Base-by-base conservation (phyloP, 2,329 filamentous ascomycete species). In the Aspergillus carbonarius region DNA sequence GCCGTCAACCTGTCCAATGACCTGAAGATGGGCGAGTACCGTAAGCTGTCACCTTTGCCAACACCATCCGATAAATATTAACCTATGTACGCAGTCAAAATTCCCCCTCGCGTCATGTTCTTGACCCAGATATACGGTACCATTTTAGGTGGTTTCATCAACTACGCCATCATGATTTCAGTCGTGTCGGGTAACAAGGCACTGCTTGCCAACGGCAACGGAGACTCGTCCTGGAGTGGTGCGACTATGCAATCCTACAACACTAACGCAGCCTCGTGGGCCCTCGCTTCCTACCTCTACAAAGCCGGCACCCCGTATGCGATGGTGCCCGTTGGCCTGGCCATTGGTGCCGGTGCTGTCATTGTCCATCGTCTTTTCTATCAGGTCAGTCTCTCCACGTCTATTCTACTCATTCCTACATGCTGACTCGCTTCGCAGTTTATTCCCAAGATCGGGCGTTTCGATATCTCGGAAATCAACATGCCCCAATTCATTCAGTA, bases 71-170 rank as follows among this genome's bases (percentile, higher is more conserved):
- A 10, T 9, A 32, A 9, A 25, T 5, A 25, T 15, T 35, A 9
- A 51, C 37, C 35, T n/a, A 53, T 8, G 10, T n/a, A 30, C 9
- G 25, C n/a, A 44, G 80, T 82, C 64, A 86, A 86, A 62, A 81
- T 85, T 5, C 81, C 82, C 1, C 82, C 81, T 2, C 78, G 81
- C 0, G 68, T 78, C 51, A 85, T 85, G 82, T 85, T 85, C 62
- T 63, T 79, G 5, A 85, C 82, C 0, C 83, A 85, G 34, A 74
- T 85, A 4, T 85, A 82, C 61, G 83, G 82, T 15, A 85, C 82
- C 0, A 64, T 85, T 1, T 71, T 85, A 0, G 83, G 83, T 7
- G 82, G 77, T 0, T 81, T 80, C 52, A 66, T 85, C 65, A 83
- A 83, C 72, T 85, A 84, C 57, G 81, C 76, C 10, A 76, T 85